Evolutionary conservation across 768 basidiomycete species (phyloP).

Genomic region (Nidularia pulvinata): DNA sequence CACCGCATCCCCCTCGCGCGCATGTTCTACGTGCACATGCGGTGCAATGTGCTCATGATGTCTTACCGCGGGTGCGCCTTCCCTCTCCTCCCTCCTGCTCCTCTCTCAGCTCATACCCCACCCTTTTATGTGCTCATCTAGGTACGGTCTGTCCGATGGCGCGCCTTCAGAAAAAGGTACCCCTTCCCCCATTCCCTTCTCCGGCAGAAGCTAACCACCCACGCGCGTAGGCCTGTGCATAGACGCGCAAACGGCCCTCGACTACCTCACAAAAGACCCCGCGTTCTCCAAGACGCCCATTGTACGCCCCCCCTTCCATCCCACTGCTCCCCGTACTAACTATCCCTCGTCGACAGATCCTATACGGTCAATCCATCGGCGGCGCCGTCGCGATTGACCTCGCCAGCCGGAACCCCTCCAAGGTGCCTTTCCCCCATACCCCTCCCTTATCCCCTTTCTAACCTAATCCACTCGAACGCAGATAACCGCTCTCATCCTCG

Average conservation of each 20-base stretch:
- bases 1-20: constrained; percentile 89
- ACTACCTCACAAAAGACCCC: constrained; percentile 69
- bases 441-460: neutral
- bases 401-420: constrained; percentile 71
- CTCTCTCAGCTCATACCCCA: neutral
- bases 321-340: neutral
- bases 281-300: constrained; percentile 65
- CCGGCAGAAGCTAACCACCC: neutral
- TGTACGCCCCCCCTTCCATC: constrained; percentile 33
- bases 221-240: constrained; percentile 60
- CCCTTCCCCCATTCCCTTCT: constrained; percentile 2
- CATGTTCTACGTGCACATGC: constrained; percentile 78
- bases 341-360: constrained; percentile 37
- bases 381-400: constrained; percentile 93
- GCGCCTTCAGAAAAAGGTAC: constrained; percentile 82
- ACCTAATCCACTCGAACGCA: constrained; percentile 18
- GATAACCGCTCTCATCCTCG: constrained; percentile 82
- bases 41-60: constrained; percentile 94
- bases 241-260: constrained; percentile 84
- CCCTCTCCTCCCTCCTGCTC: neutral
- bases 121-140: constrained; percentile 19
- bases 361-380: constrained; percentile 89
- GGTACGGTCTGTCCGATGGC: constrained; percentile 90
- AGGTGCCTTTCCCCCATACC: constrained; percentile 36
- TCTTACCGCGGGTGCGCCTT: constrained; percentile 84